Conservation (phyloP, 768 basidiomycete genomes). For the Leccinum variicolor region DNA sequence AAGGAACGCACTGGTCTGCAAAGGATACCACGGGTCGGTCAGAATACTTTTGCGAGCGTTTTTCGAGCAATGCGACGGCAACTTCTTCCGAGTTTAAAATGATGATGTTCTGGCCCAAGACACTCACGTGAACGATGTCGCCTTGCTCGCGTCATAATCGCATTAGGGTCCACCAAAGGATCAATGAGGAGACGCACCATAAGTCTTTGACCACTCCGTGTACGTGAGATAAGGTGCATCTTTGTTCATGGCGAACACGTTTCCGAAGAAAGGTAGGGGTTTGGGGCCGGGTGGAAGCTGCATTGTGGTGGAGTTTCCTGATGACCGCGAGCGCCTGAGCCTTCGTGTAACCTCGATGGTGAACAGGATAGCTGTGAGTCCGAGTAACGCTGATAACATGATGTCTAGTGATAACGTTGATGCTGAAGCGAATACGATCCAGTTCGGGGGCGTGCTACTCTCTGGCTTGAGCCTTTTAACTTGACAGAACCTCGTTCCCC, state of each 20-base stretch:
- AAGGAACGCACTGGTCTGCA: background rate
- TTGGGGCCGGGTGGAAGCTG: too few species aligned
- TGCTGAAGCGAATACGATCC: too few species aligned
- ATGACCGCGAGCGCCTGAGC: too few species aligned
- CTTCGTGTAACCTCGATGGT: too few species aligned
- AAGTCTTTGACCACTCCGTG: background rate
- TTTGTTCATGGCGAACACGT: background rate
- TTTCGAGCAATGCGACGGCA: background rate
- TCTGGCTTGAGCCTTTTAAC: too few species aligned
- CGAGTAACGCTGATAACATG: too few species aligned
- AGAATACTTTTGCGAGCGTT: background rate
- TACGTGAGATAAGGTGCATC: background rate
- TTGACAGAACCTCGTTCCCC: too few species aligned
- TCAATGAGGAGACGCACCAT: background rate
- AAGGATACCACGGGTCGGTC: background rate
- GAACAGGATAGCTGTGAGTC: too few species aligned
- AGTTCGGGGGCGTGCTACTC: too few species aligned
- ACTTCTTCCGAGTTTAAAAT: background rate
- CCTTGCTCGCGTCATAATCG: background rate
- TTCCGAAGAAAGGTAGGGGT: too few species aligned
- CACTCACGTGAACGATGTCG: background rate
- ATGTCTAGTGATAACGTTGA: too few species aligned
- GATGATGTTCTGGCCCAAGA: background rate
- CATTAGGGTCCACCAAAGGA: background rate
- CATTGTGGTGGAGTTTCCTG: too few species aligned